Evolutionary conservation across 1,139 yeast species (phyloP).

Genomic region (Candida sojae): DNA sequence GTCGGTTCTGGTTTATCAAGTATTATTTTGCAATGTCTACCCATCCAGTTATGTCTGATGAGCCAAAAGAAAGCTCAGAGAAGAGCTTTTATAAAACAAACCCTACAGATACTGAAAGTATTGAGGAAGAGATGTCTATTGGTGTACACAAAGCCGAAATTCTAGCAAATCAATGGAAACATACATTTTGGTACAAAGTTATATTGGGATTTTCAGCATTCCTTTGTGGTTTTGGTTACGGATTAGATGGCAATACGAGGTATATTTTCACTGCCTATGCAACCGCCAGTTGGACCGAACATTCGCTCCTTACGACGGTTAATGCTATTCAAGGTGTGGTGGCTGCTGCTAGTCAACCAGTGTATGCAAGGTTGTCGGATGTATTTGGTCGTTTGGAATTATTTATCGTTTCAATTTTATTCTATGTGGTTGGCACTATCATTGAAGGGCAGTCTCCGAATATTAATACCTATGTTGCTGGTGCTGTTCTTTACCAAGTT

Average conservation of each 20-base stretch:
- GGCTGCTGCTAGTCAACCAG: constrained; percentile 73
- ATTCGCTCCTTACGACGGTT: constrained; percentile 66
- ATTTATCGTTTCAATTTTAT: constrained; percentile 52
- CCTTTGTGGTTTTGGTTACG: constrained; percentile 63
- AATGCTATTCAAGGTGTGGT: constrained; percentile 63
- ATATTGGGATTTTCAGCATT: constrained; percentile 54
- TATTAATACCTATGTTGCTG: constrained; percentile 70
- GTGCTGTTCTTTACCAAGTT: constrained; percentile 67
- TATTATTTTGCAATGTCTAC: neutral
- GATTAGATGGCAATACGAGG: constrained; percentile 62
- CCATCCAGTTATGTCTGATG: neutral
- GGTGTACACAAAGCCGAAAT: constrained; percentile 39
- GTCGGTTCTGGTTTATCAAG: too few relatives aligned
- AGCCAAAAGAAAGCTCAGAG: neutral
- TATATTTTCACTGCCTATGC: constrained; percentile 53
- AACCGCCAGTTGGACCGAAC: constrained; percentile 51
- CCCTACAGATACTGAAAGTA: neutral
- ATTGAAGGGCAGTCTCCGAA: constrained; percentile 68
- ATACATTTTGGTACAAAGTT: constrained; percentile 25
- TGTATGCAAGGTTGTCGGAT: constrained; percentile 70
- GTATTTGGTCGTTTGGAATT: constrained; percentile 68
- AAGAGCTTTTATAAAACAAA: neutral
- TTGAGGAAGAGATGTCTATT: constrained; percentile 19
- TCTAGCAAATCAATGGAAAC: constrained; percentile 29
- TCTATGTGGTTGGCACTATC: constrained; percentile 70